Percentiles rank a stretch among this genome's conserved stretches.
Evolutionary conservation across 768 basidiomycete genomes (phyloP).

Genomic region (Pisolithus orientalis): DNA sequence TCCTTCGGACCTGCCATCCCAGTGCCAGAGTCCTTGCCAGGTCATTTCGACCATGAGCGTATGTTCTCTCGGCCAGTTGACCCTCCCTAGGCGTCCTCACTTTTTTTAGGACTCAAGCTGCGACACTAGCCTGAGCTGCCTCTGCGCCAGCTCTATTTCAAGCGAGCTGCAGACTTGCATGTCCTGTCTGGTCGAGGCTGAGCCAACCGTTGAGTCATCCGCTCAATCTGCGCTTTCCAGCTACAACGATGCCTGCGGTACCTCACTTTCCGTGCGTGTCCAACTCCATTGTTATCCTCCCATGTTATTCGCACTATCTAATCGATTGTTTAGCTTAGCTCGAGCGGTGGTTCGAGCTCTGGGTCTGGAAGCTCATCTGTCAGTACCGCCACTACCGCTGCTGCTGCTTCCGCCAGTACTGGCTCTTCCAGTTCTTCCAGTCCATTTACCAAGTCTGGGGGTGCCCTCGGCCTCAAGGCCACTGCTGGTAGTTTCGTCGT

Average conservation of each 20-base stretch:
- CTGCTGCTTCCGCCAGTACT: background rate
- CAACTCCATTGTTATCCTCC: background rate
- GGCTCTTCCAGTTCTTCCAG: conserved; percentile 1
- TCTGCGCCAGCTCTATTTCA: conserved; percentile 10
- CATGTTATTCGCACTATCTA: background rate
- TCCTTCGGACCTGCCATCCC: conserved; percentile 6
- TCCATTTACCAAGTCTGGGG: background rate
- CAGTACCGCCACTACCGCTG: background rate
- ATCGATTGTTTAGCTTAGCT: conserved; percentile 6
- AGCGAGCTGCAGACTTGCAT: conserved; percentile 12
- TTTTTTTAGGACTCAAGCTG: conserved; percentile 6
- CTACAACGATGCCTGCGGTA: conserved; percentile 15
- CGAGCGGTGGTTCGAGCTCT: conserved; percentile 1
- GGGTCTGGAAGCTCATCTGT: conserved; percentile 4
- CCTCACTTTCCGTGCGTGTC: conserved; percentile 13
- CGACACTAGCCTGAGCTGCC: background rate
- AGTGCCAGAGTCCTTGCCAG: conserved; percentile 16
- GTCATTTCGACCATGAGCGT: conserved; percentile 16
- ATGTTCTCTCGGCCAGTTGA: background rate
- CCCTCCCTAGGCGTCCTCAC: background rate
- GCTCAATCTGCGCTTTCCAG: conserved; percentile 8
- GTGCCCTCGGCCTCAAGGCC: conserved; percentile 3
- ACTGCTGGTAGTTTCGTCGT: background rate
- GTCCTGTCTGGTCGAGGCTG: conserved; percentile 10
- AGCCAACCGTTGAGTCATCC: background rate